Conservation (phyloP, 208 protist species). For the Balamuthia mandrillaris region DNA sequence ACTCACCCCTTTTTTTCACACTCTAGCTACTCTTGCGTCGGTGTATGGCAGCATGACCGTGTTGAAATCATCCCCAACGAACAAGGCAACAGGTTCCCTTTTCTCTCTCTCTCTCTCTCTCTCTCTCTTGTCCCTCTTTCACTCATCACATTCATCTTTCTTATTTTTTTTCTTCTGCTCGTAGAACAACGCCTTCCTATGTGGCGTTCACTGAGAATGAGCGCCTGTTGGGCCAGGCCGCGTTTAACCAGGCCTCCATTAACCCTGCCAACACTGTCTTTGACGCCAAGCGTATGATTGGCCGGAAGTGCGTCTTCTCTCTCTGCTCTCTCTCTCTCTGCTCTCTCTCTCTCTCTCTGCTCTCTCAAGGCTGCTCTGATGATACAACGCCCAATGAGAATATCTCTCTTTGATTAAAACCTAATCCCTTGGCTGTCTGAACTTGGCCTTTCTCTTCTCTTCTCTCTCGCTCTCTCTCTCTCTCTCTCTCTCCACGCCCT, state of each 20-base stretch:
- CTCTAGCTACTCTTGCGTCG: constrained; percentile 22
- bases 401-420: not conserved
- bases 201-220: constrained; percentile 87
- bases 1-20: too few species aligned
- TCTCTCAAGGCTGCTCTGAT: not conserved
- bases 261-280: constrained; percentile 89
- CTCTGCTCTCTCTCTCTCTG: not conserved
- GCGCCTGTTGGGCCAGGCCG: constrained; percentile 82
- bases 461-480: too few species aligned
- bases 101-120: too few species aligned
- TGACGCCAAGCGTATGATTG: constrained; percentile 88
- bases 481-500: too few species aligned
- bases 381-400: not conserved
- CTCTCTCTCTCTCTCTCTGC: not conserved
- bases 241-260: constrained; percentile 84
- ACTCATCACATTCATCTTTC: too few species aligned
- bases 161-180: too few species aligned
- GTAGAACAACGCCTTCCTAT: constrained; percentile 82
- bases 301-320: constrained; percentile 73
- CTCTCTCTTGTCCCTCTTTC: constrained; percentile 79
- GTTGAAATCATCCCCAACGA: constrained; percentile 76
- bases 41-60: constrained; percentile 47
- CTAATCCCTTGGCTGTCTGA: not conserved
- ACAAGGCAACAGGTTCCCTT: constrained; percentile 68
- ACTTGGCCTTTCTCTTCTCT: not conserved